A percentile compares a stretch with the other conserved stretches of the same genome.
These are phyloP conservation scores for Hypoxylon sp. DNA, from an alignment of 2,329 filamentous ascomycete genomes.

Conservation along the genomic window DNA sequence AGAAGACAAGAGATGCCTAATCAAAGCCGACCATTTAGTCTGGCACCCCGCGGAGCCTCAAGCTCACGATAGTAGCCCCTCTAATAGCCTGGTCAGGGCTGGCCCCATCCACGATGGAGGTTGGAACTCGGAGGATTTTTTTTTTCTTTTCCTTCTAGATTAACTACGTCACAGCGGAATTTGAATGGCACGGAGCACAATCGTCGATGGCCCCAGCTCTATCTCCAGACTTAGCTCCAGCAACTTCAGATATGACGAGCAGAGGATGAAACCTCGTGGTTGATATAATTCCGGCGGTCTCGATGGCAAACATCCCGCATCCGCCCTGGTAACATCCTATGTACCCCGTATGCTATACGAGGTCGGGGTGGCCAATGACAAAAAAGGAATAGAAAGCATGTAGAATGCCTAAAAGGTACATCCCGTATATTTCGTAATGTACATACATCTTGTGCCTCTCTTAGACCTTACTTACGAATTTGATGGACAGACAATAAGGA, in stretches of 20 bases:
- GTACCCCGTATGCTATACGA: constrained; percentile 18
- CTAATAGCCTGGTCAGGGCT: constrained; percentile 25
- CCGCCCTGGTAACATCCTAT: not conserved
- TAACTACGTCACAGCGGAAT: constrained; percentile 39
- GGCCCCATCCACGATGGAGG: constrained; percentile 25
- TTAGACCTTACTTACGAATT: constrained; percentile 21
- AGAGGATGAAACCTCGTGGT: constrained; percentile 40
- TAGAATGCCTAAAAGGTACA: constrained; percentile 33
- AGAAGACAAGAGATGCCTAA: not conserved
- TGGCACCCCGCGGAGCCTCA: constrained; percentile 32
- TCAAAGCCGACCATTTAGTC: constrained; percentile 5
- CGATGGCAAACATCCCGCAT: constrained; percentile 28
- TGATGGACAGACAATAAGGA: constrained; percentile 20
- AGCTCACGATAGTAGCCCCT: constrained; percentile 26
- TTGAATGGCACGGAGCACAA: constrained; percentile 24
- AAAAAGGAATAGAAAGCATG: constrained; percentile 31
- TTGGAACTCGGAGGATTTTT: constrained; percentile 39
- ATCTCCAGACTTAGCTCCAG: constrained; percentile 18
- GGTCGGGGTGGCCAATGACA: constrained; percentile 22
- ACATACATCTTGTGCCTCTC: constrained; percentile 7
- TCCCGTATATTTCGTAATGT: constrained; percentile 12
- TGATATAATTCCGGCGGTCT: constrained; percentile 23
- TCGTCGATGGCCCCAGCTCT: constrained; percentile 26
- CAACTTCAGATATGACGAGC: constrained; percentile 36
- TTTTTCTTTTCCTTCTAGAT: constrained; percentile 3